phyloP scores from a whole-genome alignment of 2,329 filamentous ascomycete species.

The Trichoderma simmonsii region DNA sequence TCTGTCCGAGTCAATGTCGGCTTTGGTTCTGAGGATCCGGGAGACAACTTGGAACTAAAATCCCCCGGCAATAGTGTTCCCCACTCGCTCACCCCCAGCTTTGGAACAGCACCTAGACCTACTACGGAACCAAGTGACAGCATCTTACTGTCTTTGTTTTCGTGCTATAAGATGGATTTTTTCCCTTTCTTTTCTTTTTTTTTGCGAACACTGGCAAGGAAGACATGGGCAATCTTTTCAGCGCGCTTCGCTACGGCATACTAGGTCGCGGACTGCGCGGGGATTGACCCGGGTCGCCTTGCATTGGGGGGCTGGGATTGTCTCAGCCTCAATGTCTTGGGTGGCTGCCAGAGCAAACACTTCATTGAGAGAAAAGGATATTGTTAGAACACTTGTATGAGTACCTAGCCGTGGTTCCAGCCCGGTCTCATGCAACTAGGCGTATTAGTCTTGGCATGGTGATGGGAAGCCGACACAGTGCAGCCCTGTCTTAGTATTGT shows the following conservation, averaged over 20 bases:
- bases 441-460: not conserved
- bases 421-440: not conserved
- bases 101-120: not conserved
- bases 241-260: not conserved
- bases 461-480: not conserved
- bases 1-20: not conserved
- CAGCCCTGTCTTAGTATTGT: not conserved
- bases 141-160: not conserved
- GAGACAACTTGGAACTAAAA: not conserved
- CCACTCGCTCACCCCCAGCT: not conserved
- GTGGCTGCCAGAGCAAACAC: not conserved
- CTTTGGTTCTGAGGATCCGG: not conserved
- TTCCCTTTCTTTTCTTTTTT: not conserved
- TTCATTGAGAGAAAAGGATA: not conserved
- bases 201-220: not conserved
- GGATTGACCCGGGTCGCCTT: not conserved
- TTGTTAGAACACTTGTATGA: not conserved
- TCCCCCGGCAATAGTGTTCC: not conserved
- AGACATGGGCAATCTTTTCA: not conserved
- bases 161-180: not conserved
- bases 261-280: not conserved
- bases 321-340: not conserved
- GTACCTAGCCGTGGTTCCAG: not conserved
- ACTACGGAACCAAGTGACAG: not conserved
- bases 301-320: not conserved